phyloP scores from a whole-genome alignment of 2,329 filamentous ascomycete species.

The Fusarium pseudoanthophilum region DNA sequence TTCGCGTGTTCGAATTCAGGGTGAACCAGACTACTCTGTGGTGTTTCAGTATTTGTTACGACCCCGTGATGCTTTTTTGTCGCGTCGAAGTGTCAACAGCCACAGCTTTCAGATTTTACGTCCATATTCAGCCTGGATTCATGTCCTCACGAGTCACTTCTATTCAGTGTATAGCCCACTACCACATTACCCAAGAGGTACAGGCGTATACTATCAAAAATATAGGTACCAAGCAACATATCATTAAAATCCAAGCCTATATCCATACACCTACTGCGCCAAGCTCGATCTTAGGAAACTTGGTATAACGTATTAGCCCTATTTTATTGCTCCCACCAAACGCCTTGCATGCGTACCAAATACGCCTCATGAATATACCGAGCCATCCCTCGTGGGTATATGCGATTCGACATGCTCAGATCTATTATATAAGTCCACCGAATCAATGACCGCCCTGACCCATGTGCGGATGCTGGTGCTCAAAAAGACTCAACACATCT shows the following conservation, averaged over 20 bases:
- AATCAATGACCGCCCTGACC: slow-evolving; percentile 38
- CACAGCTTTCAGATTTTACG: neutral
- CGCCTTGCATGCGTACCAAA: slow-evolving; percentile 12
- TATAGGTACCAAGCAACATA: neutral
- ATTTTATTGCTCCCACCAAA: slow-evolving; percentile 26
- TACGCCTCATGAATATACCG: slow-evolving; percentile 20
- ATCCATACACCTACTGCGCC: slow-evolving; percentile 13
- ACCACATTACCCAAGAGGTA: neutral
- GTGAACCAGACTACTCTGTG: no score
- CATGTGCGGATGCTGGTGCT: slow-evolving; percentile 47
- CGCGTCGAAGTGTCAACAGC: rapidly evolving
- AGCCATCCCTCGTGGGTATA: neutral
- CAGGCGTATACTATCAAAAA: neutral
- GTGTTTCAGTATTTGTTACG: neutral
- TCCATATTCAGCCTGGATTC: neutral
- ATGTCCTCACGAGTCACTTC: neutral
- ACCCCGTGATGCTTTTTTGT: no score
- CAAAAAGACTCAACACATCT: slow-evolving; percentile 70
- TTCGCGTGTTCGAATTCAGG: neutral
- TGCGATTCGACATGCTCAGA: neutral
- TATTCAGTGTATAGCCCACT: neutral
- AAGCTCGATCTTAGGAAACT: slow-evolving; percentile 26
- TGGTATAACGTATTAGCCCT: slow-evolving; percentile 13
- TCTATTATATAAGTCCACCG: neutral
- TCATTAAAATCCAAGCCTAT: neutral